Conservation (phyloP, 176 grass and related monocot genomes). For the Pontederia paniculata region DNA sequence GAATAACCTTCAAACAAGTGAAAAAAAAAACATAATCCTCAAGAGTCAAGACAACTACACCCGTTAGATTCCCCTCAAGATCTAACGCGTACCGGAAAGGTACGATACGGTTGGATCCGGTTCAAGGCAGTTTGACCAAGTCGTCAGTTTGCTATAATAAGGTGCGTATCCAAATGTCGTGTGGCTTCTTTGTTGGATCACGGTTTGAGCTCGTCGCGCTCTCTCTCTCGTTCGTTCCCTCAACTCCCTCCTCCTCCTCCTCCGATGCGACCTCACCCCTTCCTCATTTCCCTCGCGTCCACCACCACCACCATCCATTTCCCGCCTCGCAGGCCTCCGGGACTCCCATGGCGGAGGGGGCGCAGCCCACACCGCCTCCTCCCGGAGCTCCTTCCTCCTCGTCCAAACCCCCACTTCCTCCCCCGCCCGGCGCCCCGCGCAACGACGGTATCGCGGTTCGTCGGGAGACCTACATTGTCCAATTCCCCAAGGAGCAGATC, state of each 20-base stretch:
- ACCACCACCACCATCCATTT: not conserved
- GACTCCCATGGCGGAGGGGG: slow-evolving; percentile 68
- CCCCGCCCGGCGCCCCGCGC: not conserved
- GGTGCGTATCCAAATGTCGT: no score
- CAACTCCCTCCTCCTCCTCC: not conserved
- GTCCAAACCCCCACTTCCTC: slow-evolving; percentile 21
- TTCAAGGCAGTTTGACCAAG: no score
- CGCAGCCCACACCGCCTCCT: slow-evolving; percentile 16
- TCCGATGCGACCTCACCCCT: not conserved
- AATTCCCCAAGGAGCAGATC: slow-evolving; percentile 85
- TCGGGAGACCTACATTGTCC: slow-evolving; percentile 56
- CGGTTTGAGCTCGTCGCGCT: not conserved
- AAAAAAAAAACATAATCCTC: no score
- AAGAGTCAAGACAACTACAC: no score
- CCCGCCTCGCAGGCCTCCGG: not conserved
- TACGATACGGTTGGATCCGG: no score
- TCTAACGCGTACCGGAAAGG: no score
- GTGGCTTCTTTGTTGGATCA: no score
- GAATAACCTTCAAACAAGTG: no score
- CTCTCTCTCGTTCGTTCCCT: slow-evolving; percentile 12
- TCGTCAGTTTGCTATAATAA: no score
- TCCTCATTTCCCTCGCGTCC: slow-evolving; percentile 1
- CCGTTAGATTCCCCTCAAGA: no score
- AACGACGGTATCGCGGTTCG: not conserved
- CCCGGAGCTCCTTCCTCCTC: not conserved